Conservation (phyloP, 176 grass and related monocot genomes). For the Phragmites australis region DNA sequence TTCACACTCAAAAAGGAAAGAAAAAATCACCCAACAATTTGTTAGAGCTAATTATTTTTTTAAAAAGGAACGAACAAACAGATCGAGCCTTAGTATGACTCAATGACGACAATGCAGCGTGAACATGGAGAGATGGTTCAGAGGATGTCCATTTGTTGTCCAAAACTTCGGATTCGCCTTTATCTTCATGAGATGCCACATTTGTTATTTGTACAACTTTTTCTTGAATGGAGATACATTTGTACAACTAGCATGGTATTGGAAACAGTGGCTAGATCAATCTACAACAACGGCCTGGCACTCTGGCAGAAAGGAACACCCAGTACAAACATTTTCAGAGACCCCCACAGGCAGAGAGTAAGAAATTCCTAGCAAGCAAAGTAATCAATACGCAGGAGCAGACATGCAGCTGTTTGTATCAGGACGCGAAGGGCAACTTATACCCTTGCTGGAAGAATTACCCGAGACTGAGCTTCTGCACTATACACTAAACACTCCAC, state of each 20-base stretch:
- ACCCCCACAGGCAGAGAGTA: neutral
- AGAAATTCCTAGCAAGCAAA: neutral
- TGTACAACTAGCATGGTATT: neutral
- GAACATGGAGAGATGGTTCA: neutral
- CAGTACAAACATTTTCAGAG: neutral
- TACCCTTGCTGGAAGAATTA: neutral
- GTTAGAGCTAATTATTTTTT: neutral
- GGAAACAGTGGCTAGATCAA: neutral
- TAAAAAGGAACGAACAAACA: neutral
- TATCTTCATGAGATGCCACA: no score
- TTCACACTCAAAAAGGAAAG: neutral
- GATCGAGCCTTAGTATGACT: neutral
- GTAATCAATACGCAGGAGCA: neutral
- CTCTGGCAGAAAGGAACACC: neutral
- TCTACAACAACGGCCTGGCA: neutral
- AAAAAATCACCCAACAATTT: neutral
- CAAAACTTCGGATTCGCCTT: neutral
- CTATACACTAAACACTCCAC: neutral
- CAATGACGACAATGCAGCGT: neutral
- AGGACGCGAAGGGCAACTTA: neutral
- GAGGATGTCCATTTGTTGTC: neutral
- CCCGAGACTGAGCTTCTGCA: neutral
- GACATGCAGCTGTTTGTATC: neutral
- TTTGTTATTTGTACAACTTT: no score
- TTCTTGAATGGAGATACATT: no score